These are phyloP conservation scores for Fusarium setosum DNA, from an alignment of 2,329 filamentous ascomycete genomes.

Conservation along the genomic window DNA sequence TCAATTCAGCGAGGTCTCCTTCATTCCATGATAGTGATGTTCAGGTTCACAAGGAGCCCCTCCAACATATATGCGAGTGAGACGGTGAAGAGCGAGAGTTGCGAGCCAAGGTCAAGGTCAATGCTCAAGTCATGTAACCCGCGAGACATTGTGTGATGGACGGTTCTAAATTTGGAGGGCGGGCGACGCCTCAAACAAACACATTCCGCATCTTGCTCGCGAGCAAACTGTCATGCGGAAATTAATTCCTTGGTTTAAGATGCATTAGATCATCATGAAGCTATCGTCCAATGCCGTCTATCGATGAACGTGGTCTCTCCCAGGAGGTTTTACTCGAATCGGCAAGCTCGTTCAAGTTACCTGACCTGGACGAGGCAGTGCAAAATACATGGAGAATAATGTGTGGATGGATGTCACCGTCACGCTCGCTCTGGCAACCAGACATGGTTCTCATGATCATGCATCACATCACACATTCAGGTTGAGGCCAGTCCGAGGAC, in stretches of 20 bases:
- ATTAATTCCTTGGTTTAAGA: not conserved
- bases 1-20: not conserved
- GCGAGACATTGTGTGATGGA: not conserved
- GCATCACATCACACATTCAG: not conserved
- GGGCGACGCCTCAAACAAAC: not conserved
- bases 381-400: not conserved
- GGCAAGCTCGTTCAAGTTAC: not conserved
- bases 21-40: not conserved
- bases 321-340: not conserved
- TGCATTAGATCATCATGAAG: not conserved
- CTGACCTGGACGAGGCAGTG: not conserved
- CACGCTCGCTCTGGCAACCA: not conserved
- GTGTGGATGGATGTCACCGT: not conserved
- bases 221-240: not conserved
- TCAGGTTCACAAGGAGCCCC: not conserved
- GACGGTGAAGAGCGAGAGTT: not conserved
- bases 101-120: not conserved
- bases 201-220: not conserved
- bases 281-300: not conserved
- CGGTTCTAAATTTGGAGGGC: not conserved
- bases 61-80: not conserved
- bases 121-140: not conserved
- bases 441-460: constrained; percentile 1
- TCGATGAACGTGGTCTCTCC: constrained; percentile 1
- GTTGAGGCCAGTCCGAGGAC: not conserved